Evolutionary conservation across 2,329 filamentous ascomycete genomes (phyloP).

Genomic region (Juglanconis sp.): DNA sequence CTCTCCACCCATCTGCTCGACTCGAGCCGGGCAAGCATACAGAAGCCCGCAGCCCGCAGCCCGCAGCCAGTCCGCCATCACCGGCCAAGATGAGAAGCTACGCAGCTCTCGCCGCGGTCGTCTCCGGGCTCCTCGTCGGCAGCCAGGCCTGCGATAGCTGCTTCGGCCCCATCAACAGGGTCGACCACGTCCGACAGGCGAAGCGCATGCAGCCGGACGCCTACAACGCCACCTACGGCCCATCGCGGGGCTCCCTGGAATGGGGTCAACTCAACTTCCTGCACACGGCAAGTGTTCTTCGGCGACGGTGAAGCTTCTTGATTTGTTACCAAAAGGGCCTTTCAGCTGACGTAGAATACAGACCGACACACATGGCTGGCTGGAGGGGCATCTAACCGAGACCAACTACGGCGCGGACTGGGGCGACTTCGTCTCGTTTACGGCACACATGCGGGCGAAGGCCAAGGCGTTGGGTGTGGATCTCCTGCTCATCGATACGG

Average conservation of each 20-base stretch:
- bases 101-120: constrained; percentile 17
- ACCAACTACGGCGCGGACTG: constrained; percentile 63
- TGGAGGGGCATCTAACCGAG: constrained; percentile 59
- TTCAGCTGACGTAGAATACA: constrained; percentile 13
- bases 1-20: too few relatives aligned
- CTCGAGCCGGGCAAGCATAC: too few relatives aligned
- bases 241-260: constrained; percentile 43
- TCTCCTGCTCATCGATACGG: constrained; percentile 58
- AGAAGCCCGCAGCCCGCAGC: too few relatives aligned
- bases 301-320: neutral
- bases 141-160: constrained; percentile 39
- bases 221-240: constrained; percentile 38
- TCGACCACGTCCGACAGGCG: constrained; percentile 44
- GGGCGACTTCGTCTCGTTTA: constrained; percentile 63
- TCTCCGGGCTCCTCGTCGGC: constrained; percentile 12
- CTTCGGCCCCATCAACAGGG: constrained; percentile 38
- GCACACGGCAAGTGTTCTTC: constrained; percentile 42
- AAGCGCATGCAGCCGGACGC: constrained; percentile 48
- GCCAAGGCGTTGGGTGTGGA: constrained; percentile 56
- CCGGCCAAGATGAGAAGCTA: constrained; percentile 12
- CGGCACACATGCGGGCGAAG: constrained; percentile 56
- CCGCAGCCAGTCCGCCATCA: too few relatives aligned
- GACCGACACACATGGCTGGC: constrained; percentile 61
- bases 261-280: constrained; percentile 64
- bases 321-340: neutral